Conservation (phyloP, 257 asterid genomes). For the Nicotiana otophora region DNA sequence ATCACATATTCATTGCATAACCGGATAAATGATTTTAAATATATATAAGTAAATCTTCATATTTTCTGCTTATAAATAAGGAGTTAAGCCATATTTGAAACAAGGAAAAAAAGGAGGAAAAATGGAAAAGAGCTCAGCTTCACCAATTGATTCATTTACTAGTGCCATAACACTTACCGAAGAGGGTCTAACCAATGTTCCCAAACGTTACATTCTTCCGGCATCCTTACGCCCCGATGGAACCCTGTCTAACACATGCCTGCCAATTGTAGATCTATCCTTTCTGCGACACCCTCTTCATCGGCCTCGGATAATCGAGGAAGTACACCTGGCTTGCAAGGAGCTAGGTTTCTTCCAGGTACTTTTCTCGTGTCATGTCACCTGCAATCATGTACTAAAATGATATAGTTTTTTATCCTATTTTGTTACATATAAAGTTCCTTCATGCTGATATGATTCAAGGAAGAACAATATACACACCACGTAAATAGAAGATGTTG, state of each 20-base stretch:
- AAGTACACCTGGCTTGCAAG: conserved; percentile 38
- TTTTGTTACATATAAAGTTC: background rate
- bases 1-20: background rate
- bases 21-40: background rate
- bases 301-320: conserved; percentile 22
- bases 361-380: background rate
- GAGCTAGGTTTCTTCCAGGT: conserved; percentile 51
- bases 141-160: conserved; percentile 23
- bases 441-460: background rate
- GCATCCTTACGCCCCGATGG: conserved; percentile 35
- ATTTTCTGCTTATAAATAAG: conserved; percentile 7
- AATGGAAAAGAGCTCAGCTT: conserved; percentile 9
- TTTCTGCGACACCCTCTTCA: conserved; percentile 22
- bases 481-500: background rate
- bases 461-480: background rate
- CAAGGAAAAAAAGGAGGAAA: no score
- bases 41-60: background rate
- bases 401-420: background rate
- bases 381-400: background rate
- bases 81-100: background rate
- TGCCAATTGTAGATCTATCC: conserved; percentile 46
- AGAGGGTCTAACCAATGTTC: conserved; percentile 34
- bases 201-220: conserved; percentile 37
- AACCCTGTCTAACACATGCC: conserved; percentile 16
- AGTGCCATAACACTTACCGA: conserved; percentile 33